Evolutionary conservation across 2,329 filamentous ascomycete species (phyloP), one percentile per base, ranked within the genome.

Genomic region (Diaporthe sp.): DNA sequence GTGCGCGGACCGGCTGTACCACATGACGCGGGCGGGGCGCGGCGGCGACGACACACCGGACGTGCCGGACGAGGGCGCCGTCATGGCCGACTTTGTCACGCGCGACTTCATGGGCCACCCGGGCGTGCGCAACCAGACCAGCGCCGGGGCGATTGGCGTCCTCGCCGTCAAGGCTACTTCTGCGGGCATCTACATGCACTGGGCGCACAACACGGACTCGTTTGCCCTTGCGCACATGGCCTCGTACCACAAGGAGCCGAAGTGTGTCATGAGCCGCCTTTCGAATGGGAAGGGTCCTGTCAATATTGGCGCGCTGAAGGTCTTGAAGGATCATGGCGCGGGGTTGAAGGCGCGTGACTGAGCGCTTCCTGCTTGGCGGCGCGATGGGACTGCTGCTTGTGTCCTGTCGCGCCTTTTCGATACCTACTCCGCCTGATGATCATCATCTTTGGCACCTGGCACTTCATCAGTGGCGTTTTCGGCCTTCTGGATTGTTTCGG

Each of bases 61-160:
- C 22, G 73, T 70, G 6, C 53, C 19, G 25, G 94, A 98, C 78
- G 96, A 98, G 78, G 93, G 94, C 80, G 91, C 91, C 8, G 89
- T 91, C 42, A 87, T 98, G 83, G 89, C 91, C 78, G 90, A 90
- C 0, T 96, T 98, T 85, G 94, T 99, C 78, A 86, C 91, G 68
- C 88, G 93, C n/a, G 97, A 98, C 82, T 99, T 99, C 82, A 97
- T 98, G 92, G 90, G 92, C 59, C 97, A 98, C 82, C 94, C 95
- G 0, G 95, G 95, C 69, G 96, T 99, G 77, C 89, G 88, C 79
- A 88, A 93, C 80, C 97, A 95, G 79, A 91, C 93, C 73, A 96
- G 95, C 15, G 88, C 91, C n/a, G 95, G 94, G 4, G 96, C 96
- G 42, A 97, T 99, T 80, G 97, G 97, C 2, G 91, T 98, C 75